Evolutionary conservation across 306 rosid genomes (phyloP), one percentile per base, ranked within the genome.

Genomic region (Fagus sylvatica): DNA sequence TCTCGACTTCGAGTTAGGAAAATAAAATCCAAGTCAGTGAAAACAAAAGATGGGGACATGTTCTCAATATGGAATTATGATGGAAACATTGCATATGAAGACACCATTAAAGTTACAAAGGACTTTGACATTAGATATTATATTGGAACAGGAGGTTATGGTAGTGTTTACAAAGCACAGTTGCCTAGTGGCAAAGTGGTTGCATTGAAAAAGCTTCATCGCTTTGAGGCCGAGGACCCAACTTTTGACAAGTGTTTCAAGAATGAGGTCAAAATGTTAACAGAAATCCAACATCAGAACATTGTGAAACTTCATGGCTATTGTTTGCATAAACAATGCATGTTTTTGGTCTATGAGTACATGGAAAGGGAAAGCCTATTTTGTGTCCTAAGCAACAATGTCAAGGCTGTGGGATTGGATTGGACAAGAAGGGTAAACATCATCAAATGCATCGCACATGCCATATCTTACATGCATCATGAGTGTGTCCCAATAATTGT

Each of bases 391-490:
- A 54, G 2, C 13, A 34, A 7, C 2, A 54, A 76, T 15, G 53
- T 6, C 3, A 69, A 81, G 42, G 84, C 81, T 71, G 0, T 61
- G 5, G 77, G 71, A 15, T 16, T 81, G 2, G 30, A 53, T 53
- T 76, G 80, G 80, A 40, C 61, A 16, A 71, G 61, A 5, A 81
- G 74, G 61, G 42, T 76, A 1, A 62, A 54, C 12, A 36, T 81
- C 40, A 62, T 75, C 33, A 62, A 54, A 41, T 62, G 62, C 2
- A 42, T 2, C 1, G 48, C 81, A 19, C 5, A 71, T 30, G 77
- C 84, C 32, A 15, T 81, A 22, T 40, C 43, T 8, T 71, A 81
- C 36, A 62, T 81, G 84, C 77, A 81, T 76, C 77, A 76, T 76
- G 74, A 76, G 2, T 72, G 75, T 28, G 10, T 37, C 7, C 73